phyloP scores from a whole-genome alignment of 805 yeast species.

The Sugiyamaella valdiviana region DNA sequence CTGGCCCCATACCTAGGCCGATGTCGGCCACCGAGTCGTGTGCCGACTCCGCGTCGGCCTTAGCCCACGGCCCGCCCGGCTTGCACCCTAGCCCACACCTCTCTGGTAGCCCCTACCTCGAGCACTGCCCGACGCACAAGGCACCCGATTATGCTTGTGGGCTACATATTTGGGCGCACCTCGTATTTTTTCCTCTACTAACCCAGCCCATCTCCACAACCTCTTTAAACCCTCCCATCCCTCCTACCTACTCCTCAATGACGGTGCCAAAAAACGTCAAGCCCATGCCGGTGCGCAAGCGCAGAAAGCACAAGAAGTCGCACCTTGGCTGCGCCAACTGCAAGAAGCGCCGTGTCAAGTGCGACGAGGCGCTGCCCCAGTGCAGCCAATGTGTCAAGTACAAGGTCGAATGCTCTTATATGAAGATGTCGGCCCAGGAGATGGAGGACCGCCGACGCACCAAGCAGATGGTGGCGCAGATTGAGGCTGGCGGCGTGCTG shows the following conservation, averaged over 20 bases:
- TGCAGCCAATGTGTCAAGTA: constrained; percentile 50
- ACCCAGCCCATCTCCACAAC: background rate
- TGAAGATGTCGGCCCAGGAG: constrained; percentile 41
- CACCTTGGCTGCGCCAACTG: constrained; percentile 56
- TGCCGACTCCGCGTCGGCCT: too few relatives aligned
- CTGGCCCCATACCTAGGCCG: too few relatives aligned
- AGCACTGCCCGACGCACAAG: too few relatives aligned
- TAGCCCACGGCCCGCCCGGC: too few relatives aligned
- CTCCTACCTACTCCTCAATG: background rate
- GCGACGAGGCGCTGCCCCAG: constrained; percentile 57
- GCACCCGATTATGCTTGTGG: too few relatives aligned
- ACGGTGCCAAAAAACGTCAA: background rate
- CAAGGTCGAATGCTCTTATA: constrained; percentile 44
- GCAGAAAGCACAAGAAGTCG: constrained; percentile 9
- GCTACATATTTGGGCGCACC: too few relatives aligned
- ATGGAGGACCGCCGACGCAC: constrained; percentile 30
- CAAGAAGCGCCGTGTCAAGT: constrained; percentile 55
- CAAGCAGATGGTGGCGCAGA: constrained; percentile 11
- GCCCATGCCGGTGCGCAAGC: background rate
- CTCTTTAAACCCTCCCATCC: background rate
- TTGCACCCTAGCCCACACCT: too few relatives aligned
- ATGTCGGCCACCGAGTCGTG: too few relatives aligned
- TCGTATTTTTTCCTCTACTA: background rate
- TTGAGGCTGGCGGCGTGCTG: background rate
- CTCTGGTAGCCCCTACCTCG: too few relatives aligned